Evolutionary conservation across 176 grass and related monocot genomes (phyloP).

Genomic region (Ensete glaucum): DNA sequence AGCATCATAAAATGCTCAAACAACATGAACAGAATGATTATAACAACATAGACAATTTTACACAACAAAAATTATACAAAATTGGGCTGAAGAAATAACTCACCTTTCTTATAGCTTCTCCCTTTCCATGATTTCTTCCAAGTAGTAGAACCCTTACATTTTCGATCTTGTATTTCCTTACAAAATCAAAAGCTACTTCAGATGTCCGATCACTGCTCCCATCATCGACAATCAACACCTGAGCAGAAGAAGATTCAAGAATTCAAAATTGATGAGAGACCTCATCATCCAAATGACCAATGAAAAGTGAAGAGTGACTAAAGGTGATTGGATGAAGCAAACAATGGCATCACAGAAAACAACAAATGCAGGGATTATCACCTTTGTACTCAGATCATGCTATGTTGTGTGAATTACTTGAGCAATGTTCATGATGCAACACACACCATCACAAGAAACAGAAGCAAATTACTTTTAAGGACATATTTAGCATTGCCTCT

Average conservation of each 20-base stretch:
- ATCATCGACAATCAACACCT: conserved; percentile 96
- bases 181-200: conserved; percentile 70
- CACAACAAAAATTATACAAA: no score
- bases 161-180: conserved; percentile 60
- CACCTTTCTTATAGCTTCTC: conserved; percentile 96
- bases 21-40: background rate
- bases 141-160: conserved; percentile 92
- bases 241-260: conserved; percentile 17
- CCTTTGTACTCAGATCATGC: no score
- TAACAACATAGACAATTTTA: no score
- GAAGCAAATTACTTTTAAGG: no score
- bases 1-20: background rate
- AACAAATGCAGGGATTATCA: no score
- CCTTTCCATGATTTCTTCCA: conserved; percentile 92
- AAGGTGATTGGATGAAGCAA: background rate
- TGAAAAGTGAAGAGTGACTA: background rate
- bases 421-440: no score
- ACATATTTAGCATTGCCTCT: no score
- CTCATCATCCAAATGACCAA: background rate
- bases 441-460: no score
- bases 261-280: background rate
- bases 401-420: no score
- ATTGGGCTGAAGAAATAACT: conserved; percentile 20
- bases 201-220: conserved; percentile 76
- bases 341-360: no score